Base-by-base conservation (phyloP, 768 basidiomycete genomes). In the Gautieria morchelliformis region DNA sequence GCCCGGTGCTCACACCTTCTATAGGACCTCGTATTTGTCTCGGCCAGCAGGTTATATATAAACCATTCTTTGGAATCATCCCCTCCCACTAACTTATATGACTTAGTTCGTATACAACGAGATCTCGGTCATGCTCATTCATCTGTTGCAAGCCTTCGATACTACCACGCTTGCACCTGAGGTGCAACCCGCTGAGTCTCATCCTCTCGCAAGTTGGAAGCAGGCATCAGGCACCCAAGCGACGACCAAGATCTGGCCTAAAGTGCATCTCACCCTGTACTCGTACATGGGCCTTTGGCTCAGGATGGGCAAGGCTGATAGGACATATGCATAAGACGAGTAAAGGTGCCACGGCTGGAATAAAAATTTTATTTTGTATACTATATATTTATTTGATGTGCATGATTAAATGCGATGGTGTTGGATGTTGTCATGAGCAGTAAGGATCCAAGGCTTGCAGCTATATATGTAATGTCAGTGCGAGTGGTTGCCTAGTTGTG, bases 11-110 rank as follows among this genome's bases (percentile, higher is more conserved):
- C n/a, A n/a, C n/a, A n/a, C 10, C 39, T 51, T 11, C 33, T 4
- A 49, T 52, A 56, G 56, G 82, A 1, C 84, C 83, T 5, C 72
- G 84, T 10, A 81, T 83, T 59, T 85, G 84, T 56, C 72, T 83
- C 9, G 84, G 78, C 0, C 75, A 78, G 60, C 75, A 76, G 67
- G 68, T 46, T 30, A 15, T 19, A 37, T 53, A 15, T 22, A n/a
- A 9, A 30, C 33, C 30, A 17, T 5, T 7, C 6, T 44, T 7
- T 44, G 7, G 6, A 17, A 15, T 6, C 15, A 44, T 7, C 5
- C 5, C 14, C 41, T 17, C 5, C 6, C 41, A 15, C 22, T 27
- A 5, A n/a, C 48, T 33, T 24, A 37, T 7, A n/a, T n/a, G n/a
- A n/a, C 10, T 1, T 47, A 80, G 72, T 79, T 80, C 64, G 78